phyloP scores from a whole-genome alignment of 306 rosid species.

The Casuarina cunninghamiana region DNA sequence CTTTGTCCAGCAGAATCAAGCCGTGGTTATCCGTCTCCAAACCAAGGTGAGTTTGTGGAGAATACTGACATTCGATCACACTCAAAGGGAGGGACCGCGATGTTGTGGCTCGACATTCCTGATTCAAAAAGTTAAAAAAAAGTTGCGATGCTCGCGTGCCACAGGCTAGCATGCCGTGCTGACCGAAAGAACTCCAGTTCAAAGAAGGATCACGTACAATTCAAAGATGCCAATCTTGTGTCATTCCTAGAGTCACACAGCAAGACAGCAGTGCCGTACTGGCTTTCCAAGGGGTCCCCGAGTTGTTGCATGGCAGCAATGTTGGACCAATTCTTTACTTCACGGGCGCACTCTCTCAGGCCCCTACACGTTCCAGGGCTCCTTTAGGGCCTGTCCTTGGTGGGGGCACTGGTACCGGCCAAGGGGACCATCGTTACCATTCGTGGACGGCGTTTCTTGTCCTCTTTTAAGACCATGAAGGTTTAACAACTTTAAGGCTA shows the following conservation, averaged over 20 bases:
- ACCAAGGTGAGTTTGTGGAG: no score
- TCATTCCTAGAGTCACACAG: neutral
- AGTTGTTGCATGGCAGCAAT: slow-evolving; percentile 31
- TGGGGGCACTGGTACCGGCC: slow-evolving; percentile 11
- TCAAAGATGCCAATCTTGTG: slow-evolving; percentile 66
- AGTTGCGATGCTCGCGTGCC: slow-evolving; percentile 2
- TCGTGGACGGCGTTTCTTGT: no score
- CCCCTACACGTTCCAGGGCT: slow-evolving; percentile 30
- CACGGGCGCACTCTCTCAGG: slow-evolving; percentile 22
- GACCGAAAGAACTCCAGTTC: slow-evolving; percentile 27
- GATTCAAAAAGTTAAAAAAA: slow-evolving; percentile 1
- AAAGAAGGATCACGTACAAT: slow-evolving; percentile 21
- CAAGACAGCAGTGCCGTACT: slow-evolving; percentile 49
- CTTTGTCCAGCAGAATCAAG: no score
- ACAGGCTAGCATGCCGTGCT: slow-evolving; percentile 25
- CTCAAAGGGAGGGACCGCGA: neutral
- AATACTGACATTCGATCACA: neutral
- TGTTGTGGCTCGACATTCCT: neutral
- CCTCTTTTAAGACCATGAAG: no score
- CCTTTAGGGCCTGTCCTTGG: slow-evolving; percentile 9
- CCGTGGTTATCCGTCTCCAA: no score
- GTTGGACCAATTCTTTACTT: slow-evolving; percentile 48
- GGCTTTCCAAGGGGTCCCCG: slow-evolving; percentile 40
- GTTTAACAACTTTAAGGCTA: no score
- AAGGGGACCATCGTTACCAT: no score